Base-by-base conservation (phyloP, 2,329 filamentous ascomycete genomes). In the Cladosporium sp. region DNA sequence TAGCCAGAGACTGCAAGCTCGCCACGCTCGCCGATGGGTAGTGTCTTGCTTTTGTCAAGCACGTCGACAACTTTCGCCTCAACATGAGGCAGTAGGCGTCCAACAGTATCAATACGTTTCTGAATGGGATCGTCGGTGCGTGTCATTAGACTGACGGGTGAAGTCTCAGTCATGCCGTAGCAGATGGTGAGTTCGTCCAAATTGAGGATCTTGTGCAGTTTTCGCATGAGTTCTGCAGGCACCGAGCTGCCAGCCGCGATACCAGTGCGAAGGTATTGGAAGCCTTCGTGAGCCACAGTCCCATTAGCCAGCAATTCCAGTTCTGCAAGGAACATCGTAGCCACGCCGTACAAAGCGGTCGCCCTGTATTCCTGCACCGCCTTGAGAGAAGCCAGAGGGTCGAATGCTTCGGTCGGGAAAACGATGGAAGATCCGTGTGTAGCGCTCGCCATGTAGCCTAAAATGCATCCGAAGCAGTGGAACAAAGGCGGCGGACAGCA, bases 101-200 rank as follows among this genome's bases (percentile, higher is more conserved):
- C 95, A 1, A 98, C 92, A 3, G 86, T 90, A 46, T 86, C 84
- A 60, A 92, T 90, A 48, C 93, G 84, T 77, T 90, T 91, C 43
- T 85, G 84, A 2, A 92, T 81, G 0, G 91, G 88, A 74, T 97
- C 93, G 21, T 85, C 79, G 0, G 91, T 93, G 0, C 87, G 83
- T 0, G 93, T 97, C 93, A 97, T 97, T 69, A 86, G 87, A 56
- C 74, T 78, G 3, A 92, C 90, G 48, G 90, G 90, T 58, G 84
- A 85, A 1, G 93, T 97, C 79, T 97, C 93, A 1, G 93, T 97
- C 93, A 96, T 96, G 67, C 93, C 93, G 77, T 97, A 98, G 82
- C 93, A 97, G 69, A 97, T 97, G 0, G 93, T 94, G 25, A 98
- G 80, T 64, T 96, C 91, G 0, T 84, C 86, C 21, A 98, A 81